Evolutionary conservation across 2,329 filamentous ascomycete species (phyloP).

Genomic region (Fusarium oxysporum): DNA sequence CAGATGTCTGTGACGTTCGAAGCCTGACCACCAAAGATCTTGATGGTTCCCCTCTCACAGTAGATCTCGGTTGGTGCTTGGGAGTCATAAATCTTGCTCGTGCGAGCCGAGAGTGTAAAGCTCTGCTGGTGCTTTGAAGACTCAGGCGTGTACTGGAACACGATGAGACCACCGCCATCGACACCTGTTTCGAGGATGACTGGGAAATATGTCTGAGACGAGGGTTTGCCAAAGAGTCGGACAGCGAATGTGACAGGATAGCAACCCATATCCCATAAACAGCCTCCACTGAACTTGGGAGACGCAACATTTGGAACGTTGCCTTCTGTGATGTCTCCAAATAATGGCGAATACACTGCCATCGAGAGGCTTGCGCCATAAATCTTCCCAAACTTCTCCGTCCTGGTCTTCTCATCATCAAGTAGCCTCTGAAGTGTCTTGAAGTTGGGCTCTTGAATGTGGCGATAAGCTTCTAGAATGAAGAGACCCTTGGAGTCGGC

Average conservation of each 20-base stretch:
- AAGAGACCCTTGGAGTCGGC: constrained; percentile 29
- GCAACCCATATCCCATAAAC: constrained; percentile 38
- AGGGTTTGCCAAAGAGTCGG: constrained; percentile 26
- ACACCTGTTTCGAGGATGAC: constrained; percentile 15
- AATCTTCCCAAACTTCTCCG: constrained; percentile 20
- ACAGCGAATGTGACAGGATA: constrained; percentile 35
- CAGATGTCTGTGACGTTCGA: constrained; percentile 32
- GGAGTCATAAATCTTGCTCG: constrained; percentile 33
- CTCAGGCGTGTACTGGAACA: constrained; percentile 23
- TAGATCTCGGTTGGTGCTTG: constrained; percentile 35
- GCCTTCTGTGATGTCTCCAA: constrained; percentile 9
- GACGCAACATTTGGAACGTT: constrained; percentile 33
- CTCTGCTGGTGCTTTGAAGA: constrained; percentile 22
- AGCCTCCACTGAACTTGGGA: constrained; percentile 30
- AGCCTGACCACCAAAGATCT: constrained; percentile 14
- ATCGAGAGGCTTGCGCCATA: constrained; percentile 32
- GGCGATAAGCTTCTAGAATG: constrained; percentile 33
- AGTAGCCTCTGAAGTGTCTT: constrained; percentile 24
- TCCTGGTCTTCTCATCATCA: constrained; percentile 23
- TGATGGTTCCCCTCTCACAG: constrained; percentile 37
- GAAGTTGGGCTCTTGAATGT: constrained; percentile 40
- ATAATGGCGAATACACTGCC: constrained; percentile 25
- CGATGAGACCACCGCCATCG: constrained; percentile 22
- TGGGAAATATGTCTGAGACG: constrained; percentile 20
- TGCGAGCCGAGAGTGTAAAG: constrained; percentile 23